A percentile compares a stretch with the other conserved stretches of the same genome.
phyloP scores from a whole-genome alignment of 2,329 filamentous ascomycete genomes.

The Colletotrichum abscissum region DNA sequence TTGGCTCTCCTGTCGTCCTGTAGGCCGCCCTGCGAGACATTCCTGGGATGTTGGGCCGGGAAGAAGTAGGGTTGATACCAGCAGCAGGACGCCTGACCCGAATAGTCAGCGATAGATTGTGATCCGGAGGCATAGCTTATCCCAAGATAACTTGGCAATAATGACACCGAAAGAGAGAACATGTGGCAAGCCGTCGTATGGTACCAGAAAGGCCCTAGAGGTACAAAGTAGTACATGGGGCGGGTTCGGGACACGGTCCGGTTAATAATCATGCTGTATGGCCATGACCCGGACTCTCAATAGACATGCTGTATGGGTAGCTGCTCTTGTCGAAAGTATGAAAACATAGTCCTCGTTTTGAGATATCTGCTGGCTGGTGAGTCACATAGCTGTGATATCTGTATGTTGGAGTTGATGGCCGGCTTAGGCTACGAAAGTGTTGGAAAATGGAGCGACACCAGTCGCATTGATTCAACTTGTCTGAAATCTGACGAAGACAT shows the following conservation, averaged over 20 bases:
- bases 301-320: neutral
- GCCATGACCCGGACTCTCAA: neutral
- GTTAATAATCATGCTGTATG: neutral
- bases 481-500: neutral
- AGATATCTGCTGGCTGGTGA: neutral
- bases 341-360: neutral
- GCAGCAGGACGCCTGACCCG: neutral
- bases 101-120: slow-evolving; percentile 23
- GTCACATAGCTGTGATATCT: neutral
- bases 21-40: neutral
- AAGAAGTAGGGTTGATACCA: neutral
- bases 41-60: neutral
- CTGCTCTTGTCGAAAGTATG: neutral
- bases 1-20: neutral
- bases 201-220: slow-evolving; percentile 1
- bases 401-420: neutral
- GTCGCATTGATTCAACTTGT: neutral
- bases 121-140: neutral
- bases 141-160: neutral
- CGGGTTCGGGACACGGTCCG: neutral
- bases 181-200: slow-evolving; percentile 24
- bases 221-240: slow-evolving; percentile 20
- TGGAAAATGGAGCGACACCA: neutral
- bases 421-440: neutral
- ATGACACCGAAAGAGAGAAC: slow-evolving; percentile 18